These are phyloP conservation scores for Candida morakotiae DNA, from an alignment of 805 yeast genomes.

Conservation along the genomic window DNA sequence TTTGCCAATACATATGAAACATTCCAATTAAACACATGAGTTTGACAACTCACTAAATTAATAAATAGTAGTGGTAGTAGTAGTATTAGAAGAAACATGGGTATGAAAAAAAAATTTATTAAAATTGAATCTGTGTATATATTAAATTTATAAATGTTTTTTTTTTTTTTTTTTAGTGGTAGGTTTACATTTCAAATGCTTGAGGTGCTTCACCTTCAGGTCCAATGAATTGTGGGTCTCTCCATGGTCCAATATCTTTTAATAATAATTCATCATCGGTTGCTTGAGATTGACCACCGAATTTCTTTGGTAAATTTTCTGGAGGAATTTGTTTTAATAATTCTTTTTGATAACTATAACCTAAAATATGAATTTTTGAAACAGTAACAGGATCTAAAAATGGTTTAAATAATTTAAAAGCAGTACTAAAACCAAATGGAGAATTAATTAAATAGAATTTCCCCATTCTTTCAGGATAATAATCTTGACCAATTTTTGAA, in stretches of 20 bases:
- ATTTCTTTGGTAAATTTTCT: conserved; percentile 85
- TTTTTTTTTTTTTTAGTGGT: too few relatives aligned
- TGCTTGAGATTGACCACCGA: conserved; percentile 77
- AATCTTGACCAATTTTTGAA: conserved; percentile 90
- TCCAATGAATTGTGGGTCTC: conserved; percentile 82
- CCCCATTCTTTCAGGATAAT: conserved; percentile 99
- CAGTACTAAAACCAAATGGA: conserved; percentile 95
- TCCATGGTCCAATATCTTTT: conserved; percentile 97
- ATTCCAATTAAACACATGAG: conserved; percentile 34
- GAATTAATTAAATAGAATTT: conserved; percentile 93
- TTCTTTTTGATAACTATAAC: conserved; percentile 74
- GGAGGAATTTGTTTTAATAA: conserved; percentile 88
- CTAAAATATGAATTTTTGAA: conserved; percentile 85
- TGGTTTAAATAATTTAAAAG: conserved; percentile 85
- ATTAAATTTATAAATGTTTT: too few relatives aligned
- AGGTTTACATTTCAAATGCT: conserved; percentile 15
- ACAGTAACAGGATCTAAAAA: conserved; percentile 98
- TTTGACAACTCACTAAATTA: conserved; percentile 14
- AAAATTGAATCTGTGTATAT: neutral
- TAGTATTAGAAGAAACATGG: too few relatives aligned
- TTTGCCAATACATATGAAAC: conserved; percentile 39
- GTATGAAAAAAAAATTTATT: neutral
- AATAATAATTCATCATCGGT: conserved; percentile 78
- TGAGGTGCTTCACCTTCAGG: conserved; percentile 93
- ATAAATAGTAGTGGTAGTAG: neutral